Evolutionary conservation across 768 basidiomycete genomes (phyloP), one percentile per base, ranked within the genome.

Genomic region (Termitomyces sp.): DNA sequence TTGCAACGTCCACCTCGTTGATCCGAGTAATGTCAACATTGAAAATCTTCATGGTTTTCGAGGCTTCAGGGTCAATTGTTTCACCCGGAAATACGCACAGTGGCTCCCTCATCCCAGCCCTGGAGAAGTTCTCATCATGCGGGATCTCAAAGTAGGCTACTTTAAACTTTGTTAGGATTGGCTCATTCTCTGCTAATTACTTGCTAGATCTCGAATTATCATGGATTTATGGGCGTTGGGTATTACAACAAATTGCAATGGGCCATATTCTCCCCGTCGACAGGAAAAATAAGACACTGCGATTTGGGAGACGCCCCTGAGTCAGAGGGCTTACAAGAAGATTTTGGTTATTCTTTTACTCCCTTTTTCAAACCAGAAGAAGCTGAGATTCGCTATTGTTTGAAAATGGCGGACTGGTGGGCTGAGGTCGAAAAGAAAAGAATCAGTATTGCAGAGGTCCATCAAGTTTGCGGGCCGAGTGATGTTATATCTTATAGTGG

Each of bases 41-140:
- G 62, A 69, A 6, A 67, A 65, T 42, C 53, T 68, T 28, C 50
- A 65, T 6, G 54, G 44, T 30, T 58, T 46, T 6, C 62, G 66
- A 22, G 68, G 67, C n/a, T 60, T 77, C 48, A 71, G 53, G 59
- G 67, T 80, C 26, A 85, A 76, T 48, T 82, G 79, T 54, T 90
- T 90, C 63, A 75, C 78, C 6, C 75, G 75, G 61, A 72, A 69
- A 48, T 63, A 80, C 59, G 40, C 63, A 24, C 72, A 78, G 54
- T 83, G 78, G 78, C 67, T 88, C 3, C 86, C 87, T 1, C 67
- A 71, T 36, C 73, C 79, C 16, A 69, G 69, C 4, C 54, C 60
- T n/a, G 80, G 81, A 0, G 80, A 86, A 57, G 64, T 87, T 22
- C 61, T 87, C 8, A 73, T 87, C 53, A 64, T 86, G 26, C 75